These are phyloP conservation scores for Epichloe amarillans DNA, from an alignment of 2,329 filamentous ascomycete species.

Conservation along the genomic window DNA sequence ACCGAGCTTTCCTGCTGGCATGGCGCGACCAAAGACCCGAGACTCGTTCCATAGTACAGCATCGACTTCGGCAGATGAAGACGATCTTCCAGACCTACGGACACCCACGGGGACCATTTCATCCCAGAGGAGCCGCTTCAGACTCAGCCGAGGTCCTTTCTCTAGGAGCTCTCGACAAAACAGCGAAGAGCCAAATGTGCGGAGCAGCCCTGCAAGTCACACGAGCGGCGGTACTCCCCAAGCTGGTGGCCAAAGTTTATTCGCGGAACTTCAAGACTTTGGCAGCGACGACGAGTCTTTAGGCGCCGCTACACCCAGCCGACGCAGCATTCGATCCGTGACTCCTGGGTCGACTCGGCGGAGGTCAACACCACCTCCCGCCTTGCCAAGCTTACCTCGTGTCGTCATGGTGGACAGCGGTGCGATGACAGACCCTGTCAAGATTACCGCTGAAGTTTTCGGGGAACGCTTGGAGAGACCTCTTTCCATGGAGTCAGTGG, in stretches of 20 bases:
- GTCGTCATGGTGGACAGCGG: conserved; percentile 45
- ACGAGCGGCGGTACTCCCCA: conserved; percentile 39
- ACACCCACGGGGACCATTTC: conserved; percentile 49
- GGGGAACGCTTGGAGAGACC: conserved; percentile 16
- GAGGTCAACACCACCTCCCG: conserved; percentile 31
- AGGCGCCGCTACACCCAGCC: conserved; percentile 41
- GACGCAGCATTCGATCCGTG: conserved; percentile 30
- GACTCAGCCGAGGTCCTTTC: conserved; percentile 49
- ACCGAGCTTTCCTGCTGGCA: conserved; percentile 25
- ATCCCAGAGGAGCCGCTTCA: conserved; percentile 59
- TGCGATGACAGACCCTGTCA: conserved; percentile 48
- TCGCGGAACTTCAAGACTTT: conserved; percentile 77
- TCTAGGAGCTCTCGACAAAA: conserved; percentile 45
- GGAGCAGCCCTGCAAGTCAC: conserved; percentile 47
- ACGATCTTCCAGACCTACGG: conserved; percentile 39
- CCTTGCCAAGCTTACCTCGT: conserved; percentile 36
- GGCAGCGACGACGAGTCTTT: conserved; percentile 64
- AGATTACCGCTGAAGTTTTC: conserved; percentile 16
- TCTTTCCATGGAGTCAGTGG: conserved; percentile 28
- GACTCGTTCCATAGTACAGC: conserved; percentile 75
- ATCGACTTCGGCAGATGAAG: conserved; percentile 72
- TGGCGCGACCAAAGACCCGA: conserved; percentile 35
- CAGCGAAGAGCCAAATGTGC: conserved; percentile 44
- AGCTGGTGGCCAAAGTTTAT: conserved; percentile 60
- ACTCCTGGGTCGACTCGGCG: conserved; percentile 35